Conservation (phyloP, 1,139 yeast species). For the Kurtzmaniella quercitrusa region DNA sequence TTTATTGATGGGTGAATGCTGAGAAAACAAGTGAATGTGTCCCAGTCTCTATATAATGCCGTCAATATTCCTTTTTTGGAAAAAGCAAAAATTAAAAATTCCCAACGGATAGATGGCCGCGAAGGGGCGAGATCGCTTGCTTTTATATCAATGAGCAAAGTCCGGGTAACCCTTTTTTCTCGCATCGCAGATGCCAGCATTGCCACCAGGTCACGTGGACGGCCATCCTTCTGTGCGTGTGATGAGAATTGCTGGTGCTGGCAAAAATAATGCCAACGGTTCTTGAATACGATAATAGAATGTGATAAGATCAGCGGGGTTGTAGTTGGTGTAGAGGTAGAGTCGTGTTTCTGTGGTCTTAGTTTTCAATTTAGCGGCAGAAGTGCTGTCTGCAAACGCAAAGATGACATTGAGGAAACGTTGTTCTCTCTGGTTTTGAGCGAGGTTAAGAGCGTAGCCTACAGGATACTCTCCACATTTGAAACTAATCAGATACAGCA, state of each 20-base stretch:
- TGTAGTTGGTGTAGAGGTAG: no score
- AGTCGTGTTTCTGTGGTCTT: no score
- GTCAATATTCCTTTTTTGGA: not conserved
- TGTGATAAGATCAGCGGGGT: no score
- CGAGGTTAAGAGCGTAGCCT: no score
- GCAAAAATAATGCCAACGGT: not conserved
- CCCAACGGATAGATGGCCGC: conserved; percentile 7
- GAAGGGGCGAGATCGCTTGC: conserved; percentile 14
- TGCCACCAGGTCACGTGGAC: not conserved
- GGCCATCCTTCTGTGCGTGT: not conserved
- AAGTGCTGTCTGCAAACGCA: no score
- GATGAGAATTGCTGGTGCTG: not conserved
- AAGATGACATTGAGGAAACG: no score
- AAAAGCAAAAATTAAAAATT: conserved; percentile 4
- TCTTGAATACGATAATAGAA: no score
- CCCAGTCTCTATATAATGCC: conserved; percentile 18
- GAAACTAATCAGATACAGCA: no score
- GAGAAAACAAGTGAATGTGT: conserved; percentile 45
- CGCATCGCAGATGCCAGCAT: conserved; percentile 1
- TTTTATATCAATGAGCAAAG: conserved; percentile 21
- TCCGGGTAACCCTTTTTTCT: conserved; percentile 23
- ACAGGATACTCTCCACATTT: no score
- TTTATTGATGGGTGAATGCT: conserved; percentile 4
- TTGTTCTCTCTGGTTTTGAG: no score
- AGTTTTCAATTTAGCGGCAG: no score